Base-by-base conservation (phyloP, 2,329 filamentous ascomycete species). In the Alternaria solani region DNA sequence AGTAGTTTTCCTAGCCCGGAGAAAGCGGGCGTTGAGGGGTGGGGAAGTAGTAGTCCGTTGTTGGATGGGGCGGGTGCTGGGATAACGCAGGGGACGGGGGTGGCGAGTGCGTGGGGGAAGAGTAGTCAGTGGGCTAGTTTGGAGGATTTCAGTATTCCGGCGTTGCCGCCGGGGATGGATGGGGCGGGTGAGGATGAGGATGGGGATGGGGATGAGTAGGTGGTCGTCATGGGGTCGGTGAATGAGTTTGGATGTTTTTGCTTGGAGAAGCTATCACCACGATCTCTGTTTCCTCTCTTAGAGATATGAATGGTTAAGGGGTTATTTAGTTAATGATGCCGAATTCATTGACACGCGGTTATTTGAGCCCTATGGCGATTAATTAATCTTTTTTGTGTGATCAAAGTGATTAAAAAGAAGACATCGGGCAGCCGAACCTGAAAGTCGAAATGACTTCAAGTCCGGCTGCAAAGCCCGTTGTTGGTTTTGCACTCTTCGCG, bases 81-180 rank as follows among this genome's bases (percentile, higher is more conserved):
- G 3, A 55, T 49, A 49, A 65, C 63, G 39, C 58, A 70, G 30
- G 58, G 59, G 20, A 42, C 36, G 2, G 36, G 16, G 7, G 20
- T 5, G 39, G 56, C 49, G 7, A 48, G 20, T 9, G 16, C 7
- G 1, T n/a, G 16, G 18, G 62, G 53, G 48, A 61, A 32, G 5
- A 61, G 58, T 16, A 68, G 65, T 54, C 65, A 69, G 44, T 64
- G 63, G 49, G 63, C 56, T 18, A 74, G 69, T 42, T 41, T 75
- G 18, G 74, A 76, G 47, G 66, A 75, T 48, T 76, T 76, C 46
- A 78, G 74, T 51, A 76, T 78, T 51, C 75, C 75, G 11, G 63
- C 59, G 28, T 64, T 66, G 51, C 75, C 74, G 32, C 75, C 75
- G 14, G 12, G 20, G 32, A n/a, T 41, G 25, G 42, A 28, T 7